Evolutionary conservation across 352 stramenopile genomes (phyloP).

Genomic region (Phytopythium sindhum): DNA sequence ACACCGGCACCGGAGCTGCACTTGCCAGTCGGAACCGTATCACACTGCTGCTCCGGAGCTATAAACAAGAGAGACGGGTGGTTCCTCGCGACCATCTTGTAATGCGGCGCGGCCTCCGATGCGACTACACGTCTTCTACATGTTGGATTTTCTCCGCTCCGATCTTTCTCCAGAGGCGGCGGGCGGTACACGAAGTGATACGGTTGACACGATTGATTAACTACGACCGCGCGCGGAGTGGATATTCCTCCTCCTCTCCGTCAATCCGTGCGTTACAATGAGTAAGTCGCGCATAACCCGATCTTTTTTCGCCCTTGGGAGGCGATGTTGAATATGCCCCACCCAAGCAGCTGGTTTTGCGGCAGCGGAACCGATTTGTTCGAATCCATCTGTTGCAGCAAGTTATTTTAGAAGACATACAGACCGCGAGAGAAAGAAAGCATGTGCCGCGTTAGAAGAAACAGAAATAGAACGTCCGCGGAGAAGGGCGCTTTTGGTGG

Average conservation of each 20-base stretch:
- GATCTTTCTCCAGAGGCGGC: neutral
- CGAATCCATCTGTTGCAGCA: neutral
- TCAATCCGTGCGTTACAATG: neutral
- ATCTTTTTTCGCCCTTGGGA: conserved; percentile 1
- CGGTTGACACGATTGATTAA: neutral
- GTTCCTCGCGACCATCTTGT: conserved; percentile 10
- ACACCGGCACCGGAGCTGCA: neutral
- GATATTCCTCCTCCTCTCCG: conserved; percentile 4
- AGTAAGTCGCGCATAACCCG: conserved; percentile 2
- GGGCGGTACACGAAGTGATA: no score
- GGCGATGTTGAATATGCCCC: conserved; percentile 8
- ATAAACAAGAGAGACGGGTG: conserved; percentile 3
- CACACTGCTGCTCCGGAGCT: neutral
- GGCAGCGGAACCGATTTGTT: neutral
- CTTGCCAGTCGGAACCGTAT: neutral
- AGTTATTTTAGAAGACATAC: neutral
- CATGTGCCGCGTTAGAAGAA: neutral
- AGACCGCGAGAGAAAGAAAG: neutral
- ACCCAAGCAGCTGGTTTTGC: conserved; percentile 6
- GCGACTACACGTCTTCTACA: neutral
- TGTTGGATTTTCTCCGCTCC: conserved; percentile 7
- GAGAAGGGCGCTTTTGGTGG: neutral
- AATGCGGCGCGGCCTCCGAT: neutral
- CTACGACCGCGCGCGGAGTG: neutral
- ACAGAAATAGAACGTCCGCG: neutral